phyloP scores from a whole-genome alignment of 495 filamentous ascomycete genomes.

The Lasiosphaeriaceae sp. region DNA sequence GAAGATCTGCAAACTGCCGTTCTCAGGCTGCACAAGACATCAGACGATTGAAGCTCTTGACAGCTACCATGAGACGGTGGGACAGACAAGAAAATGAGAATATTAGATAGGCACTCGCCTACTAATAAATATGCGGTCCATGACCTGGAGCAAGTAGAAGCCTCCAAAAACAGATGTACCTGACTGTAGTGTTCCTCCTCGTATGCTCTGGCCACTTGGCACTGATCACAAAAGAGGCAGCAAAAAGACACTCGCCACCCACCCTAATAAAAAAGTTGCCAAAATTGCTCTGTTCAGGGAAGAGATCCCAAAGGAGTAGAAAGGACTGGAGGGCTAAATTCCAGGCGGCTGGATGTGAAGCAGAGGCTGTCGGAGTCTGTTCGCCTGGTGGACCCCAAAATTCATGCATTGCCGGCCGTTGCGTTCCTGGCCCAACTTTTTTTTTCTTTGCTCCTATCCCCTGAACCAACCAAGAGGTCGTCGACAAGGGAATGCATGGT shows the following conservation, averaged over 20 bases:
- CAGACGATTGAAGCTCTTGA: background rate
- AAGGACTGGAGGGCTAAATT: constrained; percentile 11
- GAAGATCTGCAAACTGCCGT: constrained; percentile 11
- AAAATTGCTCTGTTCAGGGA: background rate
- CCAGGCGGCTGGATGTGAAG: constrained; percentile 14
- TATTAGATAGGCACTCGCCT: background rate
- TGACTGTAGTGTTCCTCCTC: too few relatives aligned
- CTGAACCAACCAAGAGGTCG: background rate
- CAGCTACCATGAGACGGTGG: background rate
- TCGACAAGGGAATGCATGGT: background rate
- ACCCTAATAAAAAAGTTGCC: background rate
- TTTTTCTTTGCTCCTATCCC: background rate
- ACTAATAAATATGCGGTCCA: too few relatives aligned
- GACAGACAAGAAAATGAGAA: background rate
- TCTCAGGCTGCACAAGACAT: constrained; percentile 6
- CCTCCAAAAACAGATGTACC: too few relatives aligned
- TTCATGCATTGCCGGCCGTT: constrained; percentile 18
- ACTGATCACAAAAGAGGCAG: background rate
- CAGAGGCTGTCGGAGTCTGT: constrained; percentile 20
- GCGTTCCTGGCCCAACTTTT: constrained; percentile 2
- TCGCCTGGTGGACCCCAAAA: constrained; percentile 12
- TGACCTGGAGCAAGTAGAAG: too few relatives aligned
- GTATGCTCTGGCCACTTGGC: too few relatives aligned
- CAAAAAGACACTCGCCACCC: too few relatives aligned
- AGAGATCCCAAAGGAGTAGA: background rate